Base-by-base conservation (phyloP, 2,329 filamentous ascomycete species). In the Microsporum audouinii region DNA sequence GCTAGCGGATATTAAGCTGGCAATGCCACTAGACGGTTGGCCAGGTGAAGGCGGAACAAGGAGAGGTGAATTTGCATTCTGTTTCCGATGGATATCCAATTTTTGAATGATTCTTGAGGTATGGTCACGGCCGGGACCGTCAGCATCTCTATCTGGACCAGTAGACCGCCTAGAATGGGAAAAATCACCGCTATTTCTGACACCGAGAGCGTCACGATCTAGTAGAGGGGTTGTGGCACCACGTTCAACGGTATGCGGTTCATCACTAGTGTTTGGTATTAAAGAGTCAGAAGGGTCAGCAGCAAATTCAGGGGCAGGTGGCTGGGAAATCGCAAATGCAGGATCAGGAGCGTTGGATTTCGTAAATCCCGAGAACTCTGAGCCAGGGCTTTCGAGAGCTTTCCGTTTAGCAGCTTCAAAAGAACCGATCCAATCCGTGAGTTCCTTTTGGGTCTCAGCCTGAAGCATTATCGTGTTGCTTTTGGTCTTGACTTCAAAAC, bases 401-500 rank as follows among this genome's bases (percentile, higher is more conserved):
- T 88, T 90, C 67, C 91, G 89, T 76, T 99, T 99, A 59, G 92
- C 91, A 14, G 91, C 84, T 67, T 99, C 92, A 68, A 99, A 96
- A 0, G 92, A 86, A 65, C 89, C 85, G 60, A 99, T 85, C 94
- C 94, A 99, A 68, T 95, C 89, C 62, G 88, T 91, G n/a, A 99
- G 82, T 71, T 97, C 89, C 57, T 78, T 79, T 71, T 99, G 94
- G 0, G 90, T 96, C 72, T 99, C 94, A 3, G 92, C 89, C 75
- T 99, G 94, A 2, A 99, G 79, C 62, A 96, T 78, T 65, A 96
- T 85, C 57, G 87, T 94, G 64, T 88, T 88, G 69, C 89, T 95
- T 74, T 96, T 99, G 1, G 94, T 99, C 79, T 97, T 99, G 69
- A 99, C 88, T 74, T 99, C 94, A 69, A 99, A 96, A 72, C 94